Base-by-base conservation (phyloP, 148 eudicot genomes). In the Cornus suecica region DNA sequence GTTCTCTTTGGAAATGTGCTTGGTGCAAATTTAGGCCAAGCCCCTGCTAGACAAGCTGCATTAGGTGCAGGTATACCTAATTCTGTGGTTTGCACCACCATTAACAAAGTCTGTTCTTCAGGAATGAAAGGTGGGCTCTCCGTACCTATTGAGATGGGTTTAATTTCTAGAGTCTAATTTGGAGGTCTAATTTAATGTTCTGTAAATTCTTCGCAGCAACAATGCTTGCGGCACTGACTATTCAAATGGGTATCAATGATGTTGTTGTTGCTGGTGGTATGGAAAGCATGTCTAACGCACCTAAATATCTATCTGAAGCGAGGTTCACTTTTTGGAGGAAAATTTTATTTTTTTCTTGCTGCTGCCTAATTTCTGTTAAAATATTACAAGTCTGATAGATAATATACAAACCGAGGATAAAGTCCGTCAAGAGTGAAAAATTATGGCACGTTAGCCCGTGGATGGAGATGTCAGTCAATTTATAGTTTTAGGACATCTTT, bases 201-300 rank as follows among this genome's bases (percentile, higher is more conserved):
- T 72, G 72, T 45, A n/a, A 69, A 34, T 78, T 74, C 77, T 58
- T 70, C 70, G 13, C 84, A 94, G 99, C 99, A 32, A 87, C 94
- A 74, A 92, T 95, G 97, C 75, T 95, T 73, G 99, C 93, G 52
- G 97, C 99, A 48, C 97, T 91, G 66, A 91, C 88, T 69, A 95
- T 95, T 76, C 86, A 85, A 62, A 63, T 84, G 82, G 99, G 99
- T 65, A 74, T 42, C 72, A 91, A 95, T 78, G 93, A 95, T 82
- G 76, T 95, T 61, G 94, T 95, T 23, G 92, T 94, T 26, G 87
- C 94, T 70, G 99, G 99, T 80, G 98, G 99, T 66, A 94, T 94
- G 99, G 99, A 94, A 78, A 94, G 97, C 88, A 94, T 94, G 99
- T 94, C 99, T 64, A 94, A 92, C 85, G 88, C 91, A 11, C 99